A percentile compares a stretch with the other conserved stretches of the same genome.
Conservation (phyloP, 306 rosid species). For the Citrullus amarus region DNA sequence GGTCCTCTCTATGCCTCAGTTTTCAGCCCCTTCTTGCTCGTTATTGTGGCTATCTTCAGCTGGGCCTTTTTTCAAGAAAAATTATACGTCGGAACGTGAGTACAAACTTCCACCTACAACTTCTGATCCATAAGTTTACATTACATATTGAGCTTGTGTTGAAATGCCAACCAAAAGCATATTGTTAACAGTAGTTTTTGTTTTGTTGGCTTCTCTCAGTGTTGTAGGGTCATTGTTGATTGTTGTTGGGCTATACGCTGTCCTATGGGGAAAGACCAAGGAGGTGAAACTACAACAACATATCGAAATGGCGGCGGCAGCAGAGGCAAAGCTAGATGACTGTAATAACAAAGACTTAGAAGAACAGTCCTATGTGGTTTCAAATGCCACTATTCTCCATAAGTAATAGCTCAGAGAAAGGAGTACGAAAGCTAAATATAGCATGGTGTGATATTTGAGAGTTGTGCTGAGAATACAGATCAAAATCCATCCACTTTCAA, state of each 20-base stretch:
- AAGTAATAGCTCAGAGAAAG: background rate
- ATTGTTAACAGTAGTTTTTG: background rate
- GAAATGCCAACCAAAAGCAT: background rate
- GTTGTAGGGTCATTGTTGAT: slow-evolving; percentile 50
- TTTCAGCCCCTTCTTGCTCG: slow-evolving; percentile 54
- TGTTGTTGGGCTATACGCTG: slow-evolving; percentile 56
- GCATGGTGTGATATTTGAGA: background rate
- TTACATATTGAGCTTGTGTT: background rate
- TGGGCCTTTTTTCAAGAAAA: slow-evolving; percentile 65
- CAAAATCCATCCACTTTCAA: background rate
- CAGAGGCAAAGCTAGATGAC: slow-evolving; percentile 7
- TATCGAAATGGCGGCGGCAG: background rate
- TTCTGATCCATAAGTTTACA: background rate
- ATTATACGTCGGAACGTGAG: slow-evolving; percentile 67
- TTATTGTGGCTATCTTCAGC: slow-evolving; percentile 44
- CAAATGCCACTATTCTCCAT: background rate
- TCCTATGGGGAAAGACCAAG: slow-evolving; percentile 69
- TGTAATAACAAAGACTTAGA: slow-evolving; percentile 19
- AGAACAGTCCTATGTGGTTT: slow-evolving; percentile 7
- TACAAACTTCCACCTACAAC: background rate
- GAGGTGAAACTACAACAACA: slow-evolving; percentile 21
- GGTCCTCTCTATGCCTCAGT: slow-evolving; percentile 71
- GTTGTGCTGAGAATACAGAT: background rate
- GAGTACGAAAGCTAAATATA: background rate
- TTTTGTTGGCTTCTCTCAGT: slow-evolving; percentile 13